phyloP scores from a whole-genome alignment of 257 asterid genomes.

The Solanum gandarillasii region DNA sequence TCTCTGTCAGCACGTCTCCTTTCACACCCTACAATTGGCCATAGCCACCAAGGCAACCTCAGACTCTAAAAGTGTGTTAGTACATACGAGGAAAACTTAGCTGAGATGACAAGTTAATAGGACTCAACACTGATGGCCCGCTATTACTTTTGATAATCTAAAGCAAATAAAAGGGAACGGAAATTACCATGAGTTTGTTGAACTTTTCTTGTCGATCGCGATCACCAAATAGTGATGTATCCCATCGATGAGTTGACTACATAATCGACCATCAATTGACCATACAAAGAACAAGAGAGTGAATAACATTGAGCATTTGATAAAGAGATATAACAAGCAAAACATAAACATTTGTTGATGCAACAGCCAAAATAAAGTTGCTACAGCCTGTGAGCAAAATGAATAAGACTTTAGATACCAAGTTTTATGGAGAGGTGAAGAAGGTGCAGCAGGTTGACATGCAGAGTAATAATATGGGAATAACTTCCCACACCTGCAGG shows the following conservation, averaged over 20 bases:
- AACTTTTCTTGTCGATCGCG: conserved; percentile 93
- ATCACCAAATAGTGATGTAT: conserved; percentile 64
- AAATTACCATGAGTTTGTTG: conserved; percentile 97
- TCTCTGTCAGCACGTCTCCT: conserved; percentile 53
- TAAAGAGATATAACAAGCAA: neutral
- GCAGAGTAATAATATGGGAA: neutral
- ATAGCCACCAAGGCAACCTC: conserved; percentile 93
- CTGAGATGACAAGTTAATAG: neutral
- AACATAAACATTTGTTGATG: neutral
- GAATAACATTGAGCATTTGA: conserved; percentile 23
- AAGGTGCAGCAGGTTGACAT: neutral
- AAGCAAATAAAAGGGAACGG: conserved; percentile 10
- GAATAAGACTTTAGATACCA: neutral
- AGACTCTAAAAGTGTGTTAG: conserved; percentile 97
- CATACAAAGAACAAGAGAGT: conserved; percentile 33
- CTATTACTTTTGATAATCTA: neutral
- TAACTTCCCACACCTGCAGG: neutral
- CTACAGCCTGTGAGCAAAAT: neutral
- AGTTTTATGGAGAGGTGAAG: neutral
- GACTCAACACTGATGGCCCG: neutral
- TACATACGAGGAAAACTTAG: conserved; percentile 21
- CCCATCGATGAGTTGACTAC: conserved; percentile 84
- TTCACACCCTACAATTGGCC: conserved; percentile 99
- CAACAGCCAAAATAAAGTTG: neutral
- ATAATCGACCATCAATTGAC: conserved; percentile 10